Evolutionary conservation across 2,329 filamentous ascomycete genomes (phyloP).

Genomic region (Cladosporium phlei): DNA sequence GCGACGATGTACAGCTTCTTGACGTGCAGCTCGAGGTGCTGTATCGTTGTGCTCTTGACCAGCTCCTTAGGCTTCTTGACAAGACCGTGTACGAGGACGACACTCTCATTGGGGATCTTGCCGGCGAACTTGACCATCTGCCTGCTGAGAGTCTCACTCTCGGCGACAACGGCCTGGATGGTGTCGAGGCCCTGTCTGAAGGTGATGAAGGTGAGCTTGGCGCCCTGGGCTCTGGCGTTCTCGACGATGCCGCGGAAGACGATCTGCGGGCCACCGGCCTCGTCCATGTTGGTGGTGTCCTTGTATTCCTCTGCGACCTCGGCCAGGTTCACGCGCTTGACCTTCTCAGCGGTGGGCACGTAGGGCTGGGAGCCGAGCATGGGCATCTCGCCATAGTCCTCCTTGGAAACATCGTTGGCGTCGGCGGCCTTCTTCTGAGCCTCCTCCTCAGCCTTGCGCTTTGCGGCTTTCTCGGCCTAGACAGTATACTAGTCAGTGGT

Average conservation of each 20-base stretch:
- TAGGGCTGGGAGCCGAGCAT: conserved; percentile 51
- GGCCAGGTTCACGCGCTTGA: conserved; percentile 57
- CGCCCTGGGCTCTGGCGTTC: conserved; percentile 80
- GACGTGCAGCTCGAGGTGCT: conserved; percentile 80
- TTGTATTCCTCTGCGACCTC: conserved; percentile 59
- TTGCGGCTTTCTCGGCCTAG: conserved; percentile 59
- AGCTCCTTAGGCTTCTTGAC: conserved; percentile 80
- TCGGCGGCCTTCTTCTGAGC: conserved; percentile 62
- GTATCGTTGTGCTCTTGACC: conserved; percentile 80
- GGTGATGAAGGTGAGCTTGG: conserved; percentile 88
- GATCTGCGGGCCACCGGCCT: conserved; percentile 51
- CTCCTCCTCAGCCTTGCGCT: conserved; percentile 64
- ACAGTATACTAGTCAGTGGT: conserved; percentile 6
- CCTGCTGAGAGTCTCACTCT: conserved; percentile 57
- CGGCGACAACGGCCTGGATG: conserved; percentile 74
- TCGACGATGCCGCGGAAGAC: conserved; percentile 77
- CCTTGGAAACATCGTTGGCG: conserved; percentile 60
- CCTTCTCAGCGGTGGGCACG: conserved; percentile 44
- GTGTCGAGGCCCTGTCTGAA: conserved; percentile 70
- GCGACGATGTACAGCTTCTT: conserved; percentile 77
- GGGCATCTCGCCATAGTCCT: conserved; percentile 72
- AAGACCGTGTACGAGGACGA: conserved; percentile 72
- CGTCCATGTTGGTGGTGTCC: conserved; percentile 47
- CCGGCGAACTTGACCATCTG: conserved; percentile 95
- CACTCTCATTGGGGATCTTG: conserved; percentile 71